These are phyloP conservation scores for Phtheirospermum japonicum DNA, from an alignment of 257 asterid genomes.

Conservation along the genomic window DNA sequence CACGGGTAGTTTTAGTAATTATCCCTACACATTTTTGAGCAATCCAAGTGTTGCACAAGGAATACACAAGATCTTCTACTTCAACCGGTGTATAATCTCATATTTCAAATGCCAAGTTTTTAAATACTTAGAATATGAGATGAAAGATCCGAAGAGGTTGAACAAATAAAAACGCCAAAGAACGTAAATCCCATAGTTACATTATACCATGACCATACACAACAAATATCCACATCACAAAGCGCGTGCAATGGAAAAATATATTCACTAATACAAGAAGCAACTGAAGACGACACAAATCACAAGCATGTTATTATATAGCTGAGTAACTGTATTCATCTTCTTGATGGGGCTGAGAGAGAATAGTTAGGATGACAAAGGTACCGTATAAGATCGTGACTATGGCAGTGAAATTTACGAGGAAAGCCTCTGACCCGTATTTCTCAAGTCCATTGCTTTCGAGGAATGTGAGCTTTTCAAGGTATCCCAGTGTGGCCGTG, in stretches of 20 bases:
- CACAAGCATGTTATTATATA: slow-evolving; percentile 30
- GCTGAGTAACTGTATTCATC: slow-evolving; percentile 74
- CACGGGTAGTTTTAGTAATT: no score
- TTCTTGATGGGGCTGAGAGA: slow-evolving; percentile 51
- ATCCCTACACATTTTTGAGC: no score
- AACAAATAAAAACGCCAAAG: neutral
- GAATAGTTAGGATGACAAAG: slow-evolving; percentile 67
- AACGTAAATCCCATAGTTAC: neutral
- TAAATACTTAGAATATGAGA: neutral
- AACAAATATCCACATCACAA: neutral
- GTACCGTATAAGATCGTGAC: slow-evolving; percentile 69
- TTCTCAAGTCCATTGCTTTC: slow-evolving; percentile 61
- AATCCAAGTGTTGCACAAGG: no score
- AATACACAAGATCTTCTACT: no score
- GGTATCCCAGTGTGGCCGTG: slow-evolving; percentile 71
- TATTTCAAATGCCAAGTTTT: no score
- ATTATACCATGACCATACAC: neutral
- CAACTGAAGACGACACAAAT: neutral
- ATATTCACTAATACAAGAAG: neutral
- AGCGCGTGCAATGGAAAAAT: neutral
- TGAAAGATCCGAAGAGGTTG: neutral
- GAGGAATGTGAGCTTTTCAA: slow-evolving; percentile 92
- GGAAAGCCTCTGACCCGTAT: slow-evolving; percentile 84
- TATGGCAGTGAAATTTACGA: slow-evolving; percentile 88
- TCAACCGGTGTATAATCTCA: no score